Evolutionary conservation across 768 basidiomycete species (phyloP), one percentile per base, ranked within the genome.

Genomic region (Amanita subjunquillea): DNA sequence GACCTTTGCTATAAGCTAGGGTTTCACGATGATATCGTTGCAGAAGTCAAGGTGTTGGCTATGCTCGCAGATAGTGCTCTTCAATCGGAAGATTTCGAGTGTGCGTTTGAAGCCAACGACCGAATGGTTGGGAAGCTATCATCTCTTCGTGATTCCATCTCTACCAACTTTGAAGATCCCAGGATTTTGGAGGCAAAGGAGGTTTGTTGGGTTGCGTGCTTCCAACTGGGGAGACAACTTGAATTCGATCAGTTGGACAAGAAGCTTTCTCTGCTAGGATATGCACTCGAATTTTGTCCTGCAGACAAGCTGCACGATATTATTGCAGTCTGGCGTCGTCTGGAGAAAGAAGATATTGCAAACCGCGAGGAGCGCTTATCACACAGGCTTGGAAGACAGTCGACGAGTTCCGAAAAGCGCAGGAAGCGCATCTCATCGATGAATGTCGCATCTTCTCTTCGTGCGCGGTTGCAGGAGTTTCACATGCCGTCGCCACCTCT

Each of bases 41-140:
- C 90, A 2, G 82, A 89, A 64, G 81, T 88, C 47, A 86, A 90
- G 61, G 77, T 83, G 1, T 74, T 91, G 41, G 88, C 91, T 41
- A 97, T 97, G 95, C 75, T 98, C 22, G 83, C 85, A 8, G 90
- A 91, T 55, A 83, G 91, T 2, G 92, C 93, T 0, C 73, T 93
- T 9, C 85, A 87, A 58, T 77, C 77, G 0, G 87, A 87, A 60
- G 93, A 98, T 60, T 94, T 86, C 55, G 60, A 67, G 1, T 75
- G 77, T 15, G 91, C 91, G 0, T 84, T 80, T 58, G 84, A 85
- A 54, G 80, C 79, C 41, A 82, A 76, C 61, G 75, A 85, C 56
- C 71, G 72, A 38, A 92, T 94, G 83, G 78, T 90, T 15, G 70
- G 77, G 45, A 74, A 68, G 20, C 80, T 87, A 37, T 62, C 72